These are phyloP conservation scores for Candida glucosophila DNA, from an alignment of 1,139 yeast genomes.

Conservation along the genomic window DNA sequence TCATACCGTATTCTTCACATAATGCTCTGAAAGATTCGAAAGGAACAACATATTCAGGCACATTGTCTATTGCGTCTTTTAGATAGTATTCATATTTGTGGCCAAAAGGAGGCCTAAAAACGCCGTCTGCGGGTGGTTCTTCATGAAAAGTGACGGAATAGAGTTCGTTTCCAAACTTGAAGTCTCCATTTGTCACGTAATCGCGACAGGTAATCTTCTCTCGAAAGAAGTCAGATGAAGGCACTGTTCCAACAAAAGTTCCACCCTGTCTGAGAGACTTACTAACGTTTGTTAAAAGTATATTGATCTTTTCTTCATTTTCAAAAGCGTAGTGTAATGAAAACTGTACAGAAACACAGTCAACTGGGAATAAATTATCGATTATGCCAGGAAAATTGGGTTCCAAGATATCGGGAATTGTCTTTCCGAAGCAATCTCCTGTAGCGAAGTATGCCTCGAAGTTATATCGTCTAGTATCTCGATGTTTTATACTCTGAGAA, in stretches of 20 bases:
- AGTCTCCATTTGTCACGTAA: slow-evolving; percentile 36
- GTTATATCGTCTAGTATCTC: slow-evolving; percentile 39
- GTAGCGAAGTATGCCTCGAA: slow-evolving; percentile 80
- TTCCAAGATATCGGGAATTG: slow-evolving; percentile 64
- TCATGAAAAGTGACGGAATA: slow-evolving; percentile 75
- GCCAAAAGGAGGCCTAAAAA: slow-evolving; percentile 73
- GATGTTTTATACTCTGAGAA: slow-evolving; percentile 14
- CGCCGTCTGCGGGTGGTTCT: slow-evolving; percentile 65
- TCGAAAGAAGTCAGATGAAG: slow-evolving; percentile 78
- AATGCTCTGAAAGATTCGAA: slow-evolving; percentile 77
- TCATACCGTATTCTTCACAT: slow-evolving; percentile 78
- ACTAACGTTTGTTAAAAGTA: slow-evolving; percentile 66
- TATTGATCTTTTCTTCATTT: slow-evolving; percentile 69
- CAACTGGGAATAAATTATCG: slow-evolving; percentile 72
- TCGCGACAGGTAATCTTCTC: slow-evolving; percentile 45
- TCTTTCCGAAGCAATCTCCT: slow-evolving; percentile 79
- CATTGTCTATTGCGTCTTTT: slow-evolving; percentile 91
- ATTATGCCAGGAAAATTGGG: slow-evolving; percentile 45
- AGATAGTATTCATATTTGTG: slow-evolving; percentile 74
- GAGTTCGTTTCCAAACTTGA: slow-evolving; percentile 76
- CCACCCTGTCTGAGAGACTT: slow-evolving; percentile 77
- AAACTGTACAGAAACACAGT: slow-evolving; percentile 82
- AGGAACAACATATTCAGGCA: slow-evolving; percentile 97
- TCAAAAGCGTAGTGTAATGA: slow-evolving; percentile 93
- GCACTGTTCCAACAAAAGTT: slow-evolving; percentile 84